Percentiles rank a stretch among this genome's conserved stretches.
Evolutionary conservation across 2,329 filamentous ascomycete species (phyloP).

Genomic region (Aureobasidium sp.): DNA sequence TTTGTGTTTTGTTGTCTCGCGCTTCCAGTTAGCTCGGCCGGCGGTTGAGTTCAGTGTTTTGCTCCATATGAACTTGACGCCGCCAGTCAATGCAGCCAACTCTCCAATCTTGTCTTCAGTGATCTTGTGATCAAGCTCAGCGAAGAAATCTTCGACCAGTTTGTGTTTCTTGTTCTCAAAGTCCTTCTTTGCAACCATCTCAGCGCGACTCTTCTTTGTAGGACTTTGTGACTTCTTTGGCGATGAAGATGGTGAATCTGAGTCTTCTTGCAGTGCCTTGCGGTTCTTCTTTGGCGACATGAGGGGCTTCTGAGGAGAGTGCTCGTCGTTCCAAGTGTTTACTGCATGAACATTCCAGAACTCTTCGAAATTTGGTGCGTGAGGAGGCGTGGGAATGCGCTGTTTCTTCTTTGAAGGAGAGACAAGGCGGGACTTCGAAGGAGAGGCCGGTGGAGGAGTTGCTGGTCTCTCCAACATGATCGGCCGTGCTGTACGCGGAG

Average conservation of each 20-base stretch:
- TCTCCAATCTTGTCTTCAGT: conserved; percentile 52
- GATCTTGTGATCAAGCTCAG: conserved; percentile 60
- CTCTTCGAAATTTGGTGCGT: conserved; percentile 47
- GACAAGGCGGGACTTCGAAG: conserved; percentile 35
- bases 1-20: conserved; percentile 35
- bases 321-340: conserved; percentile 58
- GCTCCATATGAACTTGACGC: conserved; percentile 65
- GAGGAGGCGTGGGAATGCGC: conserved; percentile 48
- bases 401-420: conserved; percentile 42
- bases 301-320: conserved; percentile 46
- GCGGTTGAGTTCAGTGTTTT: conserved; percentile 75
- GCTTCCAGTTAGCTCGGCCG: conserved; percentile 49
- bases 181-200: conserved; percentile 44
- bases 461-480: conserved; percentile 18
- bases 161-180: conserved; percentile 58
- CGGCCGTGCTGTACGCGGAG: background rate
- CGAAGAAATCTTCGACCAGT: conserved; percentile 57
- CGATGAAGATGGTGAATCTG: conserved; percentile 25
- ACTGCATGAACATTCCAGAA: conserved; percentile 56
- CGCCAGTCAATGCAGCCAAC: conserved; percentile 58
- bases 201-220: conserved; percentile 25
- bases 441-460: conserved; percentile 37
- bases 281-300: conserved; percentile 32
- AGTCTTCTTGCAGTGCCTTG: conserved; percentile 20
- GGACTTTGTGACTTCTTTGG: conserved; percentile 34